phyloP scores from a whole-genome alignment of 1,139 yeast genomes.

The Candida glucosophila region DNA sequence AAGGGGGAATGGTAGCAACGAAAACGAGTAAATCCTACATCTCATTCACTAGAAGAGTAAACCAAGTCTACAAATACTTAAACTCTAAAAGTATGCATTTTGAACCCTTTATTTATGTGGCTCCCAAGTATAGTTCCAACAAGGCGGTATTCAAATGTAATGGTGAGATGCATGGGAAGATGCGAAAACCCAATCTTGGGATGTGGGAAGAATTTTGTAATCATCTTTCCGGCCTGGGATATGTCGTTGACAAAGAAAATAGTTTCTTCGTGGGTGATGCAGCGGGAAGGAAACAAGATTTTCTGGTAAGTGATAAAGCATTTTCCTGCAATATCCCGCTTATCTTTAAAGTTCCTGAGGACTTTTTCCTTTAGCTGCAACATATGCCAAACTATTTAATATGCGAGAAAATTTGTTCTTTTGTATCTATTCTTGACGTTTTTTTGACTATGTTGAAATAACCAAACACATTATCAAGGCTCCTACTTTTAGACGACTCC shows the following conservation, averaged over 20 bases:
- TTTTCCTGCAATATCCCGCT: constrained; percentile 58
- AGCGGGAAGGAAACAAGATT: constrained; percentile 73
- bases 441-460: constrained; percentile 57
- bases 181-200: constrained; percentile 71
- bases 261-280: constrained; percentile 92
- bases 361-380: constrained; percentile 20
- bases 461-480: constrained; percentile 36
- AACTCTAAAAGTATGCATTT: constrained; percentile 1
- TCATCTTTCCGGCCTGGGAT: constrained; percentile 9
- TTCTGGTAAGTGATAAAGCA: constrained; percentile 64
- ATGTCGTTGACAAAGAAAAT: constrained; percentile 32
- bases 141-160: constrained; percentile 13
- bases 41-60: constrained; percentile 38
- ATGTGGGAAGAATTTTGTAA: constrained; percentile 48
- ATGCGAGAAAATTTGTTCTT: neutral
- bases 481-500: constrained; percentile 21
- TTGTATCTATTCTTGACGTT: neutral
- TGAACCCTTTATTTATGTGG: constrained; percentile 52
- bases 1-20: constrained; percentile 52
- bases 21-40: constrained; percentile 41
- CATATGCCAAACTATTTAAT: neutral
- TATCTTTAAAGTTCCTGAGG: constrained; percentile 63
- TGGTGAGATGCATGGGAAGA: constrained; percentile 26
- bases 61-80: constrained; percentile 19
- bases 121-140: constrained; percentile 43